Percentiles rank a stretch among this genome's conserved stretches.
phyloP scores from a whole-genome alignment of 805 yeast genomes.

The Nakazawaea populi region DNA sequence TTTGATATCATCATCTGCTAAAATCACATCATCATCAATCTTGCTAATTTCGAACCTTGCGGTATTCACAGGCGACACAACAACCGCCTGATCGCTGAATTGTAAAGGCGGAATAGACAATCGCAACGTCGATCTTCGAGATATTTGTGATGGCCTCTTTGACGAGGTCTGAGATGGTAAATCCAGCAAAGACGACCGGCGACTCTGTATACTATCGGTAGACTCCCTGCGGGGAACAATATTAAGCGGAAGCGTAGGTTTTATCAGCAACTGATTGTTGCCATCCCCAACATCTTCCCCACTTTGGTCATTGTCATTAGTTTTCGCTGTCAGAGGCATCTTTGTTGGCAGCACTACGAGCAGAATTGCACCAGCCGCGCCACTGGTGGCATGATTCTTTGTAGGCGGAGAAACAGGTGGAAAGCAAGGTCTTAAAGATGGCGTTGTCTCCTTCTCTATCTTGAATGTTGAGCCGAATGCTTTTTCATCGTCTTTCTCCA shows the following conservation, averaged over 20 bases:
- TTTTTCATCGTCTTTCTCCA: not conserved
- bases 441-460: conserved; percentile 1
- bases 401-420: not conserved
- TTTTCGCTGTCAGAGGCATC: not conserved
- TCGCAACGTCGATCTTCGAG: conserved; percentile 5
- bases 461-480: not conserved
- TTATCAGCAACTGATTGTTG: not conserved
- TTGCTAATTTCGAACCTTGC: conserved; percentile 2
- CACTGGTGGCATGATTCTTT: not conserved
- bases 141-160: conserved; percentile 1
- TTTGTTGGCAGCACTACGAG: not conserved
- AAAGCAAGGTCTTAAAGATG: not conserved
- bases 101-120: not conserved
- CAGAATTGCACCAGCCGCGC: not conserved
- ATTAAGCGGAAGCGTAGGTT: not conserved
- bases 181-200: not conserved
- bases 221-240: not conserved
- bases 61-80: conserved; percentile 2
- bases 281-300: not conserved
- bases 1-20: conserved; percentile 10
- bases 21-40: conserved; percentile 10
- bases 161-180: not conserved
- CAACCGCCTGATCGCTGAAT: not conserved
- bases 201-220: not conserved
- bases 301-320: not conserved